A percentile compares a stretch with the other conserved stretches of the same genome.
phyloP scores from a whole-genome alignment of 148 eudicot species.

The Silene uniflora region DNA sequence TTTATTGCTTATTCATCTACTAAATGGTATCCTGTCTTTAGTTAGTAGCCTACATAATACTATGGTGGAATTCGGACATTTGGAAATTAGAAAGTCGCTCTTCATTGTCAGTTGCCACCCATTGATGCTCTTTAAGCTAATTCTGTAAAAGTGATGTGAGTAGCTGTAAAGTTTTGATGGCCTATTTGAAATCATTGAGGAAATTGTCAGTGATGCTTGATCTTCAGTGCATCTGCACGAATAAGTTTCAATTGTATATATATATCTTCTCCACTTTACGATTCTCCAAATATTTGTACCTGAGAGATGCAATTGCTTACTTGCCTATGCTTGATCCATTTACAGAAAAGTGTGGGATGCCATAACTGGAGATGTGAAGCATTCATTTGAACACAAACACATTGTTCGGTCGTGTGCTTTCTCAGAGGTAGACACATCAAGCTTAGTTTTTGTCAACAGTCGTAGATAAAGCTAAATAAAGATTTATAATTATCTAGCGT shows the following conservation, averaged over 20 bases:
- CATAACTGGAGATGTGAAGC: conserved; percentile 77
- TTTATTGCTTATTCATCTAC: neutral
- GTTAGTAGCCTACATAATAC: too few species aligned
- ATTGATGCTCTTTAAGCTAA: neutral
- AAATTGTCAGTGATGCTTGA: too few species aligned
- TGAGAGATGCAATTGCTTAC: conserved; percentile 7
- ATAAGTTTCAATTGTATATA: neutral
- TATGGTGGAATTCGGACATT: neutral
- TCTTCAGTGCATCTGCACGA: too few species aligned
- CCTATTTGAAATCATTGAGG: too few species aligned
- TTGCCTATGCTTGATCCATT: conserved; percentile 1
- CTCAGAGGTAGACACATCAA: conserved; percentile 61
- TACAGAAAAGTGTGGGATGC: conserved; percentile 98
- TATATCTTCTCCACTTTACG: neutral
- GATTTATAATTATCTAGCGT: neutral
- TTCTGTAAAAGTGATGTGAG: neutral
- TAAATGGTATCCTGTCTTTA: neutral
- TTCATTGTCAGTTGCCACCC: neutral
- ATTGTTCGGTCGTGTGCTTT: conserved; percentile 91
- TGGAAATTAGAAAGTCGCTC: neutral
- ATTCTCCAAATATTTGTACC: neutral
- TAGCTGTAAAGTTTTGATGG: neutral
- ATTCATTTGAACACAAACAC: conserved; percentile 97
- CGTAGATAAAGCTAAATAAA: neutral
- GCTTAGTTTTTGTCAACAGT: neutral